Base-by-base conservation (phyloP, 176 grass and related monocot genomes). In the Musa beccarii region DNA sequence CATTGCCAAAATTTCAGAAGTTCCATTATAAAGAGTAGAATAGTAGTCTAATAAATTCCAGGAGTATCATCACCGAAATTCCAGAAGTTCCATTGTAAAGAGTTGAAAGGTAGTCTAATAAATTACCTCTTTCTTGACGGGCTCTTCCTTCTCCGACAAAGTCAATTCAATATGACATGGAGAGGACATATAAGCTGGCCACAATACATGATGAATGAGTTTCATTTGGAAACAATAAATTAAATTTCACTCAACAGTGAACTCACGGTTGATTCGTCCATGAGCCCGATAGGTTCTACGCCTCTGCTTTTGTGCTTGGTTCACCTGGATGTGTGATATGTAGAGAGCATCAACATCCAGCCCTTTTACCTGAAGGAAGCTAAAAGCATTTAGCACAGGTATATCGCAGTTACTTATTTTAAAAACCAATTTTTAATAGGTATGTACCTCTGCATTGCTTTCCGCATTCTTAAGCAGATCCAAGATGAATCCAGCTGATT, bases 381-480 rank as follows among this genome's bases (percentile, higher is more conserved):
- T 20, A 5, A 52, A 16, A 28, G 53, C 19, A 15, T 25, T 24
- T 16, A 34, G 49, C 10, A 10, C 1, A 14, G 7, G 17, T 71
- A 11, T 53, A 72, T 10, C 2, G 52, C 17, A 53, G 0, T 20
- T 11, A 24, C 20, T 52, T 19, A 24, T 53, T 54, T 16, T 10
- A 21, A 11, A 28, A 25, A 26, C 28, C 50, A 54, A n/a, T 2
- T 15, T 49, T 6, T 19, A 12, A 50, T 14, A 63, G 26, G 10
- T 34, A 8, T 49, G 24, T 62, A 72, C 70, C 3, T 71, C 89
- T 66, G 85, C 85, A 1, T 87, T 87, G 63, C 88, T 96, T 85
- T 96, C 88, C 25, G 92, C 92, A 84, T 91, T 96, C 86, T 96
- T 96, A 22, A 89, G 86, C 43, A 96, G 49, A 83, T 91, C 92